A percentile compares a stretch with the other conserved stretches of the same genome.
These are phyloP conservation scores for Pichia terricola DNA, from an alignment of 1,139 yeast genomes.

Conservation along the genomic window DNA sequence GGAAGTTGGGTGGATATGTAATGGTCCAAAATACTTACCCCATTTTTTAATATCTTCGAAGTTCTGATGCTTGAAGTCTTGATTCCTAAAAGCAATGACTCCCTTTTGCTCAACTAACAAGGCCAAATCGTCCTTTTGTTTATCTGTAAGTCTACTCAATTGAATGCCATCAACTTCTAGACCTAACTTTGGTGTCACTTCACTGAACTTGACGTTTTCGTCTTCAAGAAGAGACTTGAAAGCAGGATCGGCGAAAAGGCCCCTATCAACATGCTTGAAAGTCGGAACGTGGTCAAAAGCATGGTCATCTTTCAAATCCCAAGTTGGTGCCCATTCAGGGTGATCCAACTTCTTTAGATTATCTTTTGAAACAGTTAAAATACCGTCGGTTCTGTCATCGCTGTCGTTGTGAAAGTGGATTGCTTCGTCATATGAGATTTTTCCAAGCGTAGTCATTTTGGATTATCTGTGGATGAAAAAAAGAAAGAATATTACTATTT, in stretches of 20 bases:
- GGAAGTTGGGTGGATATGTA: slow-evolving; percentile 66
- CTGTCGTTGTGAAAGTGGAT: slow-evolving; percentile 10
- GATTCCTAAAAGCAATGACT: slow-evolving; percentile 56
- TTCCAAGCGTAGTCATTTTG: slow-evolving; percentile 8
- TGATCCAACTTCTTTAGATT: slow-evolving; percentile 8
- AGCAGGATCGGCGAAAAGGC: slow-evolving; percentile 44
- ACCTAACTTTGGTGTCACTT: slow-evolving; percentile 57
- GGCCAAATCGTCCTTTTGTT: slow-evolving; percentile 57
- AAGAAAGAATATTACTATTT: too few relatives aligned
- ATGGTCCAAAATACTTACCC: slow-evolving; percentile 57
- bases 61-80: slow-evolving; percentile 50
- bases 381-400: slow-evolving; percentile 7
- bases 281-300: slow-evolving; percentile 26
- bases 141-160: slow-evolving; percentile 39
- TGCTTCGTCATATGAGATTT: slow-evolving; percentile 7
- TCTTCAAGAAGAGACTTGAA: slow-evolving; percentile 41
- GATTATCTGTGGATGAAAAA: too few relatives aligned
- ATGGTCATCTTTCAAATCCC: slow-evolving; percentile 30
- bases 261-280: slow-evolving; percentile 44
- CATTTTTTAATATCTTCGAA: slow-evolving; percentile 42
- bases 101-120: slow-evolving; percentile 58
- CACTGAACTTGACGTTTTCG: slow-evolving; percentile 20
- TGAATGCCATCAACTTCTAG: slow-evolving; percentile 52
- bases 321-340: slow-evolving; percentile 31
- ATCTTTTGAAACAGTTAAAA: slow-evolving; percentile 12